Evolutionary conservation across 1,284 basidiomycete species (phyloP).

Genomic region (Athelia sp.): DNA sequence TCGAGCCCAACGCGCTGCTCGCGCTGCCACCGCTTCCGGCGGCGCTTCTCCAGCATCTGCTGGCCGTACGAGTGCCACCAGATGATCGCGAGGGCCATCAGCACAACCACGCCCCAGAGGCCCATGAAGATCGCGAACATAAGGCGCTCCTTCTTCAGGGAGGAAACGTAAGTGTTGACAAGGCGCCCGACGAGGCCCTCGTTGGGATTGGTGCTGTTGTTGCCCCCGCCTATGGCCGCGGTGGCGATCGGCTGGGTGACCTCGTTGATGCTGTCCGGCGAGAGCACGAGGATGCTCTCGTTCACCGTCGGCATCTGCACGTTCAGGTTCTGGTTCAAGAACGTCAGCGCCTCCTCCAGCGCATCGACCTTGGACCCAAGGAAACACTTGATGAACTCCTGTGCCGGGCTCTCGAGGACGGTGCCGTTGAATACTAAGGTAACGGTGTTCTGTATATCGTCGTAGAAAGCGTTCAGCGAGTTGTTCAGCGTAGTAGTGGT

Average conservation of each 20-base stretch:
- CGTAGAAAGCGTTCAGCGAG: constrained; percentile 72
- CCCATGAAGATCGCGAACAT: constrained; percentile 82
- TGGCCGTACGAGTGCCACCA: constrained; percentile 63
- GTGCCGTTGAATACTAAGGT: constrained; percentile 76
- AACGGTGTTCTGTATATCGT: constrained; percentile 68
- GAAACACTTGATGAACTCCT: constrained; percentile 85
- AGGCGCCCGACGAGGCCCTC: constrained; percentile 72
- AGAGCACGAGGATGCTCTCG: constrained; percentile 71
- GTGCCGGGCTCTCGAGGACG: constrained; percentile 75
- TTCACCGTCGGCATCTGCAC: constrained; percentile 76
- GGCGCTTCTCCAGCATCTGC: constrained; percentile 38
- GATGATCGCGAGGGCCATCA: constrained; percentile 65
- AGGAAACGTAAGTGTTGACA: constrained; percentile 66
- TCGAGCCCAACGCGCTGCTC: constrained; percentile 43
- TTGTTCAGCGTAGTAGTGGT: constrained; percentile 86
- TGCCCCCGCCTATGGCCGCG: constrained; percentile 70
- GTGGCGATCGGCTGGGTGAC: constrained; percentile 73
- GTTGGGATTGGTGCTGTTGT: constrained; percentile 31
- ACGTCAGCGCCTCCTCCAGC: constrained; percentile 85
- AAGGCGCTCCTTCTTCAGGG: constrained; percentile 73
- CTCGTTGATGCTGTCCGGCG: constrained; percentile 64
- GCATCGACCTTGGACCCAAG: constrained; percentile 86
- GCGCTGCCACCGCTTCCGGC: constrained; percentile 43
- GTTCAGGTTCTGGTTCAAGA: constrained; percentile 84
- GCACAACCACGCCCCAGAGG: constrained; percentile 72